Evolutionary conservation across 768 basidiomycete species (phyloP).

Genomic region (Mycena galopus): DNA sequence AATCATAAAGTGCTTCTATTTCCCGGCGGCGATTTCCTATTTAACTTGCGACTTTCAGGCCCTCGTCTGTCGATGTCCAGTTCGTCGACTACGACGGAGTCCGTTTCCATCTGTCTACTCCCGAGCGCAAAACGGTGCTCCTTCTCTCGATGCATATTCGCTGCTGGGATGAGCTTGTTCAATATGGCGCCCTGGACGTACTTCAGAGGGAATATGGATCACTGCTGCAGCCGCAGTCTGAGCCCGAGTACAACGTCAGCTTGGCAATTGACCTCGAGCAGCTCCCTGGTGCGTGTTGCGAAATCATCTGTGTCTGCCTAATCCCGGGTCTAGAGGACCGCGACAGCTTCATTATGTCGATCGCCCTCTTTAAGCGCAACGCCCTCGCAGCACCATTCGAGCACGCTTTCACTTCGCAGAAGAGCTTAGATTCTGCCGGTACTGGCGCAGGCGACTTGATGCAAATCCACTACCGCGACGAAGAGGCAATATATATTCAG

Average conservation of each 20-base stretch:
- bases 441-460: conserved; percentile 85
- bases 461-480: conserved; percentile 94
- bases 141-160: conserved; percentile 96
- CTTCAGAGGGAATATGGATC: conserved; percentile 87
- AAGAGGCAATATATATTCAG: conserved; percentile 96
- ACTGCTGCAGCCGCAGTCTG: conserved; percentile 74
- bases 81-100: conserved; percentile 99
- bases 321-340: conserved; percentile 70
- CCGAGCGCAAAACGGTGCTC: conserved; percentile 84
- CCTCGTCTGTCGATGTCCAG: conserved; percentile 90
- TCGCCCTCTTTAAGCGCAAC: conserved; percentile 92
- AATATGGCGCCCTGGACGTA: conserved; percentile 87
- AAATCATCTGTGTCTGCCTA: conserved; percentile 22
- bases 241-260: conserved; percentile 91
- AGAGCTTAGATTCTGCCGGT: conserved; percentile 82
- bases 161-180: conserved; percentile 94
- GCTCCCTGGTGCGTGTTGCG: conserved; percentile 75
- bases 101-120: conserved; percentile 92
- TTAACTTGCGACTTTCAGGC: conserved; percentile 61
- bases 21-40: not conserved
- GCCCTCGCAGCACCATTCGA: conserved; percentile 97
- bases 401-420: conserved; percentile 85
- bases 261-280: conserved; percentile 91
- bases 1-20: conserved; percentile 73
- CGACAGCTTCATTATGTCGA: conserved; percentile 81